phyloP scores from a whole-genome alignment of 2,329 filamentous ascomycete species.

The Sporothrix schenckii region DNA sequence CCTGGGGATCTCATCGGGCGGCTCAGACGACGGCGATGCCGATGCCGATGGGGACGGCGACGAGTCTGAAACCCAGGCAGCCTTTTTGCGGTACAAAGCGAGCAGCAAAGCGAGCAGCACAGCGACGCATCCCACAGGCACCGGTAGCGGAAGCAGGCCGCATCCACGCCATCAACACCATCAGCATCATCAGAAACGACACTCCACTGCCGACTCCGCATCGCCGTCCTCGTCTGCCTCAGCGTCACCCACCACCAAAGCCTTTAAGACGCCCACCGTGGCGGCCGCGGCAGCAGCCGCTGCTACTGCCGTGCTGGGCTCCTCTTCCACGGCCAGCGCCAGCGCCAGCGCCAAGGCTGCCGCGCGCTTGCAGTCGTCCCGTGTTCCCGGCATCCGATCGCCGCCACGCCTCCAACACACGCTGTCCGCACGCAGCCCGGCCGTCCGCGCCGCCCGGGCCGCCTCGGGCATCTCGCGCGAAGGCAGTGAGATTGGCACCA shows the following conservation, averaged over 20 bases:
- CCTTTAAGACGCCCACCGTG: constrained; percentile 21
- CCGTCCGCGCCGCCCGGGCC: constrained; percentile 54
- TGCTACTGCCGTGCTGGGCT: neutral
- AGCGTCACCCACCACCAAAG: constrained; percentile 30
- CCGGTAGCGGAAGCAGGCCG: constrained; percentile 38
- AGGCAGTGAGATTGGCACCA: constrained; percentile 65
- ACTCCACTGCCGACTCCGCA: neutral
- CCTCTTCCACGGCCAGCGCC: constrained; percentile 41
- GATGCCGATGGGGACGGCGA: constrained; percentile 45
- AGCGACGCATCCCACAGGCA: constrained; percentile 21
- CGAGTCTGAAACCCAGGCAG: constrained; percentile 60
- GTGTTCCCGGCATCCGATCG: constrained; percentile 43
- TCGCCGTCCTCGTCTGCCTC: constrained; percentile 33
- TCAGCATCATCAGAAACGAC: neutral
- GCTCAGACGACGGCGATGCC: constrained; percentile 39
- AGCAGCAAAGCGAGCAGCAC: constrained; percentile 30
- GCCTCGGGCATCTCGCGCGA: constrained; percentile 58
- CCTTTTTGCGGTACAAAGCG: constrained; percentile 55
- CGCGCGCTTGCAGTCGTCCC: constrained; percentile 29
- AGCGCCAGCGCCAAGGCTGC: constrained; percentile 37
- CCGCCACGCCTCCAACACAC: constrained; percentile 63
- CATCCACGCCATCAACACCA: neutral
- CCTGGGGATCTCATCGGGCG: constrained; percentile 29
- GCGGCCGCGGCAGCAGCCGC: neutral
- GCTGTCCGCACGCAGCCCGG: constrained; percentile 54